Base-by-base conservation (phyloP, 2,329 filamentous ascomycete genomes). In the Colletotrichum lini region DNA sequence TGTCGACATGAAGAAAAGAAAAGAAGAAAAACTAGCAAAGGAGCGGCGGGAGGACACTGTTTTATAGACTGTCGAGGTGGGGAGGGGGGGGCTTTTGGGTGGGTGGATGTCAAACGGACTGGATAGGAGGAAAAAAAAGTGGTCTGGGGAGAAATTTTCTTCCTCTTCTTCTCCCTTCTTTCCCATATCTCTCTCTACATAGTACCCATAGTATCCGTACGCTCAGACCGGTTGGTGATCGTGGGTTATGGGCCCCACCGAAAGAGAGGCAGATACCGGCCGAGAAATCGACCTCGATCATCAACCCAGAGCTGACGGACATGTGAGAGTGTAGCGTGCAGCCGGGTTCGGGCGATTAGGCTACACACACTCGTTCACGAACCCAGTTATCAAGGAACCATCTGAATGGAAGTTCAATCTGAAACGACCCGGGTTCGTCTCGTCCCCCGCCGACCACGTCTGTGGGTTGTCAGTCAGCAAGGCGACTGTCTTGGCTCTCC, bases 1-100 rank as follows among this genome's bases (percentile, higher is more conserved):
- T 88, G 86, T 89, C 87, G 87, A 87, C 86, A 86, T 82, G 83
- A 88, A 86, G 83, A 85, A 35, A 35, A 85, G 86, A 81, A 78
- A 82, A 58, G 54, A 58, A 84, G 81, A 84, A 83, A 79, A 79
- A 53, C 30, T 1, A 40, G 16, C 3, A 56, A 40, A 40, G 30
- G 35, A 3, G 35, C 53, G 53, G 16, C 10, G 53, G 16, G 35
- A 21, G 30, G 53, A 21, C 53, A 16, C 2, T 12, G 1, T 56
- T 56, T 40, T 56, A 56, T 56, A 56, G 6, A 56, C 16, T 9
- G 12, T 26, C 23, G 23, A 18, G 13, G 13, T 13, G 23, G 16
- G 13, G 13, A 26, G 13, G 5, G 23, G 49, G 16, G 49, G 15
- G 9, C 49, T 16, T 4, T 1, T 44, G 40, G 15, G 4, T 15